Percentiles rank a stretch among this genome's conserved stretches.
These are phyloP conservation scores for Perkinsus olseni DNA, from an alignment of 169 alveolate species.

Conservation along the genomic window DNA sequence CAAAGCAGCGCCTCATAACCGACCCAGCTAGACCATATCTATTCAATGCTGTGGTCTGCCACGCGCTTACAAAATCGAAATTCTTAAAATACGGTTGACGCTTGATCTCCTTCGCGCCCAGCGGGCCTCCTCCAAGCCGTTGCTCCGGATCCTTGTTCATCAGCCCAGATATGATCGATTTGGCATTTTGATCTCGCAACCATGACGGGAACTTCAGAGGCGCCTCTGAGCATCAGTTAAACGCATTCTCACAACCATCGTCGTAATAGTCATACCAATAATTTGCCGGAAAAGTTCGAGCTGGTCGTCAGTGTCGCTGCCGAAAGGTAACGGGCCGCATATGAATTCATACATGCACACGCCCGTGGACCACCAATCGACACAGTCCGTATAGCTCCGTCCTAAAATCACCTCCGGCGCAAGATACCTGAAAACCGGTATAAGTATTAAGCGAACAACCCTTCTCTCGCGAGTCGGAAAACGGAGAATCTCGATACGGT, in stretches of 20 bases:
- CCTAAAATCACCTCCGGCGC: slow-evolving; percentile 56
- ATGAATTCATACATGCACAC: slow-evolving; percentile 79
- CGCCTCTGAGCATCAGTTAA: slow-evolving; percentile 14
- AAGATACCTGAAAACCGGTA: slow-evolving; percentile 11
- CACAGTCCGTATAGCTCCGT: slow-evolving; percentile 67
- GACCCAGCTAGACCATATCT: not conserved
- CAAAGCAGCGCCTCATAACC: not conserved
- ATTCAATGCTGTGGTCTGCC: not conserved
- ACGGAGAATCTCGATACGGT: no score
- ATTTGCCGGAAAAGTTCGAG: slow-evolving; percentile 59
- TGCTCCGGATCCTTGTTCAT: slow-evolving; percentile 34
- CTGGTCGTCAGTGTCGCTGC: slow-evolving; percentile 66
- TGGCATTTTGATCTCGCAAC: slow-evolving; percentile 26
- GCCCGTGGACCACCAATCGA: slow-evolving; percentile 83
- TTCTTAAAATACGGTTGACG: slow-evolving; percentile 22
- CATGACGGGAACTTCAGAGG: slow-evolving; percentile 46
- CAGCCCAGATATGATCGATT: slow-evolving; percentile 20
- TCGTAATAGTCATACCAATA: no score
- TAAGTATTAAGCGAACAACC: no score
- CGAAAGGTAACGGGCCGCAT: slow-evolving; percentile 83
- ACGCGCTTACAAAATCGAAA: not conserved
- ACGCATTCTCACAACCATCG: not conserved
- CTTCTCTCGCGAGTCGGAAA: no score
- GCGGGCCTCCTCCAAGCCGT: slow-evolving; percentile 34
- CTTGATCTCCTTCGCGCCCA: slow-evolving; percentile 34